Base-by-base conservation (phyloP, 129 eudicot species). In the Heracleum sosnowskyi region DNA sequence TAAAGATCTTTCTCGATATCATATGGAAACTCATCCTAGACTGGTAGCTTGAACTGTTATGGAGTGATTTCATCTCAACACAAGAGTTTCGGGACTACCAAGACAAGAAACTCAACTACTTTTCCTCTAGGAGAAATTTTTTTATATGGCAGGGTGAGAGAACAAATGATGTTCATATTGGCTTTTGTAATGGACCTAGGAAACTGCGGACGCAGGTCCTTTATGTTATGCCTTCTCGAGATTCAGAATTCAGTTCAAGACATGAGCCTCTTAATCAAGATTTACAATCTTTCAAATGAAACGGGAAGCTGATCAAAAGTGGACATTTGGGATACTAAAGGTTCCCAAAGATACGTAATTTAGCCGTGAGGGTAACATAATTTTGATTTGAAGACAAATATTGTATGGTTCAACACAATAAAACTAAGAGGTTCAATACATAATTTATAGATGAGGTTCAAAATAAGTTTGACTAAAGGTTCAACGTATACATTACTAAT, bases 121-220 rank as follows among this genome's bases (percentile, higher is more conserved):
- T 53, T 8, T 11, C 63, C 10, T 18, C 26, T 53, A 45, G 20
- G 20, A 45, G 18, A 45, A 45, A 45, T 45, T 45, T 2, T 15
- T 36, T 2, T 41, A 41, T 6, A 36, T 36, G 4, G 39, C 39
- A 36, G 2, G 39, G 39, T 36, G 39, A 36, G 39, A 5, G 39
- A 36, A 36, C 39, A 1, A 5, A 1, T 36, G 39, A 36, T 36
- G 4, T 36, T 36, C 39, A 36, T 2, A 36, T 36, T 36, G 39
- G 39, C 3, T 36, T 92, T 74, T 79, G 91, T 41, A 85, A 79
- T 49, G 90, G 98, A 78, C 95, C 97, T 41, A 93, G 87, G 87
- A 93, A 88, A 86, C 97, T 92, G 34, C 87, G 91, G 39, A 89
- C 95, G 8, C 97, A 88, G 82, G 97, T 93, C 45, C 92, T 83